Evolutionary conservation across 176 grass and related monocot species (phyloP), one percentile per base, ranked within the genome.

Genomic region (Carex littledalei): DNA sequence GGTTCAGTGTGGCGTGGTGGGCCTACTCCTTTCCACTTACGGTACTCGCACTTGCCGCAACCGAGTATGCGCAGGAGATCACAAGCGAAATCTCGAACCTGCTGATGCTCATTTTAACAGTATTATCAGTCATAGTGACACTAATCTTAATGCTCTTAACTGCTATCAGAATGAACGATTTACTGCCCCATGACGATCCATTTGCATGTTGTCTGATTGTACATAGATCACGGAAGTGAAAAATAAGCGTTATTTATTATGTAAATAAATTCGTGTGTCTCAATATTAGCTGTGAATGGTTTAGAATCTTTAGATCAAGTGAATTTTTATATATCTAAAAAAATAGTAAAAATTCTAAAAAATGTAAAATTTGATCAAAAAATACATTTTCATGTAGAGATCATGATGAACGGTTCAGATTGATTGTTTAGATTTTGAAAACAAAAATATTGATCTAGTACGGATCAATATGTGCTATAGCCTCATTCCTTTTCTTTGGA

Each of bases 1-100:
- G 83, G n/a, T 97, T 97, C 86, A 89, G 88, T n/a, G 60, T 94
- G 59, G 86, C 91, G 8, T 97, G 94, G 94, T 97, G 94, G 94
- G 91, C 94, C 3, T 97, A 97, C 90, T 90, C 91, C 22, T 92
- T 97, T 63, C 94, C 94, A 35, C 84, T 97, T 82, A 92, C 94
- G 0, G 84, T 86, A 49, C 86, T 86, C 6, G 91, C 91, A 50
- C 47, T 97, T 39, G 87, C 90, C 2, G 88, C 94, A 7, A 78
- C 84, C 12, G 56, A 89, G 67, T 97, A 97, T 80, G 84, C 91
- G 7, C 73, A 91, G 8, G 83, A 67, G 83, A 90, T 92, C 29
- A 85, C 85, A 75, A 85, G 63, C 37, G 69, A 75, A 70, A 87
- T 88, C 13, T 85, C 94, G 8, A 92, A 89, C 79, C 86, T 73